Base-by-base conservation (phyloP, 2,329 filamentous ascomycete species). In the Aspergillus terreus region DNA sequence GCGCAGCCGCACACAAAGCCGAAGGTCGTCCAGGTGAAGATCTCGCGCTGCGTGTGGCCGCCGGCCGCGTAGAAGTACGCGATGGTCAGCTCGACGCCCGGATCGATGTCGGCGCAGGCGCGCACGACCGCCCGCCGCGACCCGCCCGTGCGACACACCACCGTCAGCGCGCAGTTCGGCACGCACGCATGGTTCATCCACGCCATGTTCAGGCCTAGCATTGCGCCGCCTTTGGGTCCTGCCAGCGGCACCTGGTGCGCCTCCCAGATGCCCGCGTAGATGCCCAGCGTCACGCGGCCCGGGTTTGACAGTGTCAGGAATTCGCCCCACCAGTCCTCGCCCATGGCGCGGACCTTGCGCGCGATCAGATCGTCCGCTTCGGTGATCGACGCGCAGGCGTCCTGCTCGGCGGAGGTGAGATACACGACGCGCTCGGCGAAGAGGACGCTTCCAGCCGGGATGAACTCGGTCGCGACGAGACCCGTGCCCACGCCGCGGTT, bases 171-270 rank as follows among this genome's bases (percentile, higher is more conserved):
- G 12, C 54, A 55, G 15, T 65, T 67, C 0, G 64, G 59, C 3
- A 57, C 35, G 32, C 64, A 67, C 3, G 59, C 53, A 51, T 67
- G 64, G 19, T 67, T 66, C 15, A 63, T 41, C 42, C 50, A 58
- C 4, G 55, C 51, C 3, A 57, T 44, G 15, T 54, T 57, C 4
- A 53, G 48, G 11, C 58, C 57, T 6, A 61, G 1, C 4, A 56
- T 40, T 1, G 32, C 49, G 14, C 47, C 49, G 2, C 10, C 14
- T 14, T 12, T 21, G 3, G 35, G 42, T 5, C 44, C 47, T 6
- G 44, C 25, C 2, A 44, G 25, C 6, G 46, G 35, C 19, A 56
- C 4, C 23, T 53, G 41, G 35, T 58, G 44, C 2, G 15, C 9
- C 19, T 55, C 42, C 57, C 57, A 60, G 23, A 55, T 51, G 7